phyloP scores from a whole-genome alignment of 208 protist genomes.

The Acanthamoeba castellanii region DNA sequence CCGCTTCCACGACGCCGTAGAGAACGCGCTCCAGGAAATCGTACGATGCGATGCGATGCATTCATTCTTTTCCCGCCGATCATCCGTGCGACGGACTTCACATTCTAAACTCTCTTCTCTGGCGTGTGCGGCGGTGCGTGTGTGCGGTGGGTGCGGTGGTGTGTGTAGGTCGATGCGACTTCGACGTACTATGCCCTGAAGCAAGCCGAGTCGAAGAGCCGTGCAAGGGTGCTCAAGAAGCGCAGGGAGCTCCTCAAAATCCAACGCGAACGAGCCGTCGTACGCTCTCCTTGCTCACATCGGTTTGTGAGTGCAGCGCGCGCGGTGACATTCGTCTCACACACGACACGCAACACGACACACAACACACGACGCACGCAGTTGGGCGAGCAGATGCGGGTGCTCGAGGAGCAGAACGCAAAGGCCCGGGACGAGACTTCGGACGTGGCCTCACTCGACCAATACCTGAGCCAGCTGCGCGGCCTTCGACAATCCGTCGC shows the following conservation, averaged over 20 bases:
- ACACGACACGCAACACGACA: background rate
- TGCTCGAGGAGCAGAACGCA: background rate
- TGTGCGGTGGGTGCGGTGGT: too few relatives aligned
- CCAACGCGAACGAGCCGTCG: background rate
- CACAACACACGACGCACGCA: background rate
- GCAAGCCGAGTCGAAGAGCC: background rate
- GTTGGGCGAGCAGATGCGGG: background rate
- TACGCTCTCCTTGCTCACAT: background rate
- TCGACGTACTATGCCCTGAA: background rate
- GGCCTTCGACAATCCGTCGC: background rate
- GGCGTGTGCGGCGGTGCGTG: too few relatives aligned
- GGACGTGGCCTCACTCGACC: background rate
- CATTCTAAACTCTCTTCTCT: too few relatives aligned
- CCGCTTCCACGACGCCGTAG: too few relatives aligned
- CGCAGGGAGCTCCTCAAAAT: background rate
- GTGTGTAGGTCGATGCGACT: background rate
- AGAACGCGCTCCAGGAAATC: too few relatives aligned
- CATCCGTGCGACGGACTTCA: too few relatives aligned
- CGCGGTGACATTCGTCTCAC: background rate
- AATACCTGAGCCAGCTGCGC: constrained; percentile 7
- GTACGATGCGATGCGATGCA: too few relatives aligned
- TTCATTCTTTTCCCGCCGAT: too few relatives aligned
- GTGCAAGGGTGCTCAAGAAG: background rate
- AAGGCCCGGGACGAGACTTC: background rate
- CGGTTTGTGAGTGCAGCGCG: background rate